Percentiles rank a stretch among this genome's conserved stretches.
Conservation (phyloP, 1,284 basidiomycete species). For the Ceratobasidium sp. region DNA sequence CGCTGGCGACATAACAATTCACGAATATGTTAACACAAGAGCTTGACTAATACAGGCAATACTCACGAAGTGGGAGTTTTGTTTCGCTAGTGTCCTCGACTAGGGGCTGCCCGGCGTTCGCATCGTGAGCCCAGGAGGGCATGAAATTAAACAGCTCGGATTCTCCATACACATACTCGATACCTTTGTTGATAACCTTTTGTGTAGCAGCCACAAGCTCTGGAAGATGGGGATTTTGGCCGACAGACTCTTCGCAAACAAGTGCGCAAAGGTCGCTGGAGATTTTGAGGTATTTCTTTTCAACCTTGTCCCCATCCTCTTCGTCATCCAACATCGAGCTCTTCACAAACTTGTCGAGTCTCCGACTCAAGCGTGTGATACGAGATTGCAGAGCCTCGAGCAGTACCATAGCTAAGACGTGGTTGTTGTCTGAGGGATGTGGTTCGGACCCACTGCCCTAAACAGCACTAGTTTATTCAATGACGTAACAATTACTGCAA, state of each 20-base stretch:
- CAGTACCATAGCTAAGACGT: background rate
- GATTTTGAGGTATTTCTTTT: conserved; percentile 1
- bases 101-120: background rate
- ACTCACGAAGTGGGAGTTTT: background rate
- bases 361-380: background rate
- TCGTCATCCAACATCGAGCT: background rate
- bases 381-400: background rate
- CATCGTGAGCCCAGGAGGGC: conserved; percentile 34
- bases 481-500: too few species aligned
- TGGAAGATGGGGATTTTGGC: background rate
- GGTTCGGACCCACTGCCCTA: background rate
- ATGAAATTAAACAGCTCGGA: conserved; percentile 21
- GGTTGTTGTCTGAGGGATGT: background rate
- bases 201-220: background rate
- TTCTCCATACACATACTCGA: background rate
- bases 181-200: background rate
- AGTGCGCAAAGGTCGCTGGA: conserved; percentile 12
- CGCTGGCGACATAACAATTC: too few species aligned
- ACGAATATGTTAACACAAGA: background rate
- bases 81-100: background rate
- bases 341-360: background rate
- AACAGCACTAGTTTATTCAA: background rate
- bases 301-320: background rate
- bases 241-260: background rate
- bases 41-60: background rate